A percentile compares a stretch with the other conserved stretches of the same genome.
Evolutionary conservation across 78 protist genomes (phyloP).

Genomic region (Mantamonas sphyraenae): DNA sequence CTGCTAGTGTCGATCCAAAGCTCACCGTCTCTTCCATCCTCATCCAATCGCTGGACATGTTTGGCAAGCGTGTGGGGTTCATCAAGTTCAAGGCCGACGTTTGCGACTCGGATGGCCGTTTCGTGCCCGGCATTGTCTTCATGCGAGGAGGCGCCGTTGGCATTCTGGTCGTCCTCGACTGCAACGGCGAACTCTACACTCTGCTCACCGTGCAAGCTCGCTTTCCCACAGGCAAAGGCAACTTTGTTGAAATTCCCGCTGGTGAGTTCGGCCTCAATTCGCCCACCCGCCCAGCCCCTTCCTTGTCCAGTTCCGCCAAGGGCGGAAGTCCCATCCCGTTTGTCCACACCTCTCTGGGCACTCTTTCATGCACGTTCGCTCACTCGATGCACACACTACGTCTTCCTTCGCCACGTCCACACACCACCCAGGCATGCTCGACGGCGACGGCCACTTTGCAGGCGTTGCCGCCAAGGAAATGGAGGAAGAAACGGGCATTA

Average conservation of each 20-base stretch:
- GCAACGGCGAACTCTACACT: neutral
- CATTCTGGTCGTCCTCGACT: neutral
- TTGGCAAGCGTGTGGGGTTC: neutral
- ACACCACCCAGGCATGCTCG: constrained; percentile 1
- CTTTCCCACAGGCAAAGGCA: neutral
- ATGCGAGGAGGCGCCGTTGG: neutral
- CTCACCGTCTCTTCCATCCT: neutral
- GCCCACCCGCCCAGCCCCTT: too few species aligned
- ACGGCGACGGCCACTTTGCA: neutral
- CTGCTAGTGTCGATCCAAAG: too few species aligned
- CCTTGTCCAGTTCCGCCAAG: too few species aligned
- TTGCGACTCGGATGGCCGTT: neutral
- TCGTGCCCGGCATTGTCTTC: neutral
- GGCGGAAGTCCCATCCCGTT: too few species aligned
- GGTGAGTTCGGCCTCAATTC: too few species aligned
- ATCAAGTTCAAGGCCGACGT: neutral
- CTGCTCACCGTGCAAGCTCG: neutral
- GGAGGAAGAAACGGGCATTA: neutral
- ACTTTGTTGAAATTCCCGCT: neutral
- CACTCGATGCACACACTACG: too few species aligned
- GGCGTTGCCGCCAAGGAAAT: neutral
- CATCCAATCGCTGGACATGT: neutral
- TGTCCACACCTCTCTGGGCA: too few species aligned
- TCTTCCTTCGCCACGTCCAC: too few species aligned
- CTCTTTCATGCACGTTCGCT: too few species aligned